Evolutionary conservation across 768 basidiomycete species (phyloP).

Genomic region (Infundibulicybe gibba): DNA sequence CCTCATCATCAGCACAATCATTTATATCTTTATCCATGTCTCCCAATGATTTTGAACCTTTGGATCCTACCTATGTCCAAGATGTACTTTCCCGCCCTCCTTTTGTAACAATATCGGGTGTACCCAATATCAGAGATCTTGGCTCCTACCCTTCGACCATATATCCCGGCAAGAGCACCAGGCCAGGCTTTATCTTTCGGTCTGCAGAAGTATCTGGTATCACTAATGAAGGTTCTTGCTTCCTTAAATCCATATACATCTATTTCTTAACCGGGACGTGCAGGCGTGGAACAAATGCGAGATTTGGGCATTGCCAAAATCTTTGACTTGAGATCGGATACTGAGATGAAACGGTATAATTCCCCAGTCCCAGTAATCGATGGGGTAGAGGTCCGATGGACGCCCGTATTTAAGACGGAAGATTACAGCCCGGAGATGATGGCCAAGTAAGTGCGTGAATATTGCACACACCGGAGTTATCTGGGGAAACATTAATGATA

Average conservation of each 20-base stretch:
- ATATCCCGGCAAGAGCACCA: constrained; percentile 48
- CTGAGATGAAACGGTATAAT: constrained; percentile 73
- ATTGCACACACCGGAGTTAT: constrained; percentile 5
- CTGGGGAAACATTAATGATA: constrained; percentile 19
- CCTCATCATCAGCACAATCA: too few species aligned
- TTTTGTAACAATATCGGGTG: constrained; percentile 68
- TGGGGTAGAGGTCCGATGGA: constrained; percentile 55
- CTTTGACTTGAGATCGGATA: constrained; percentile 79
- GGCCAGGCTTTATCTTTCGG: constrained; percentile 56
- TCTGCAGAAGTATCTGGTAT: constrained; percentile 72
- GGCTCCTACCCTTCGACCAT: constrained; percentile 54
- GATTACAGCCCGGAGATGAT: constrained; percentile 85
- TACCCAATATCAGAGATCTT: constrained; percentile 73
- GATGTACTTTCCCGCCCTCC: constrained; percentile 65
- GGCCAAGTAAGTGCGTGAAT: constrained; percentile 68
- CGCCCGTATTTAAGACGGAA: constrained; percentile 66
- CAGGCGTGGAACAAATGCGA: constrained; percentile 57
- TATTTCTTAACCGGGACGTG: background rate
- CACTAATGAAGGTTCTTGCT: constrained; percentile 57
- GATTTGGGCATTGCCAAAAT: constrained; percentile 63
- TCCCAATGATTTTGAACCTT: constrained; percentile 45
- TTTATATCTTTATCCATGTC: too few species aligned
- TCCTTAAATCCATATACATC: background rate
- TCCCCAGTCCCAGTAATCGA: constrained; percentile 61
- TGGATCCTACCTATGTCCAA: constrained; percentile 64